A percentile compares a stretch with the other conserved stretches of the same genome.
These are phyloP conservation scores for Papiliotrema terrestris DNA, from an alignment of 1,284 basidiomycete genomes.

Conservation along the genomic window DNA sequence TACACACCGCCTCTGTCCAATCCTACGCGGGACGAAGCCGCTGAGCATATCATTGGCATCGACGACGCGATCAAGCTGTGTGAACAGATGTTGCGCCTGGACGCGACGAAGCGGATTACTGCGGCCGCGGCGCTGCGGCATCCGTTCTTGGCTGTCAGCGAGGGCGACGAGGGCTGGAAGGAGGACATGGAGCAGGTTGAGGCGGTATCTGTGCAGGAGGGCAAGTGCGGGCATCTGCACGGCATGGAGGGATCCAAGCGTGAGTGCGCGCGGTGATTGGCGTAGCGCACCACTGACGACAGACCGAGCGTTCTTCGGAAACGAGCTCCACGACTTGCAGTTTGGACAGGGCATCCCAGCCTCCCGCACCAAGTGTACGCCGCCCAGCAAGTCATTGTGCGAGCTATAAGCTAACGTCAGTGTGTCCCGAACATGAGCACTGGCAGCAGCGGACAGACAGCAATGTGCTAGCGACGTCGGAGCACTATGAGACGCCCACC, in stretches of 20 bases:
- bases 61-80: slow-evolving; percentile 70
- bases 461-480: slow-evolving; percentile 27
- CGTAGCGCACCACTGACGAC: neutral
- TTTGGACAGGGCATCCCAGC: slow-evolving; percentile 41
- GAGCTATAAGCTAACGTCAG: slow-evolving; percentile 3
- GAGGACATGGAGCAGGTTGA: slow-evolving; percentile 15
- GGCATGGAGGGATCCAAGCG: slow-evolving; percentile 27
- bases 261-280: slow-evolving; percentile 20
- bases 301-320: slow-evolving; percentile 38
- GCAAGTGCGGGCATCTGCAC: slow-evolving; percentile 42
- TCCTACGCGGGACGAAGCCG: slow-evolving; percentile 37
- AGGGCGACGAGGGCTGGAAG: slow-evolving; percentile 9
- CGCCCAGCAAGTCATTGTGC: neutral
- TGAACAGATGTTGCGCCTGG: slow-evolving; percentile 65
- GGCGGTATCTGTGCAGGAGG: slow-evolving; percentile 22
- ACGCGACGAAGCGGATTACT: slow-evolving; percentile 70
- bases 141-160: slow-evolving; percentile 57
- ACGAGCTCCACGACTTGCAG: slow-evolving; percentile 31
- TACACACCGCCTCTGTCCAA: slow-evolving; percentile 54
- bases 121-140: slow-evolving; percentile 72
- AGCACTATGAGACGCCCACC: neutral
- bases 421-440: slow-evolving; percentile 46
- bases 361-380: slow-evolving; percentile 21
- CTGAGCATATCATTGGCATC: slow-evolving; percentile 56
- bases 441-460: slow-evolving; percentile 35